Evolutionary conservation across 2,329 filamentous ascomycete species (phyloP), one percentile per base, ranked within the genome.

Genomic region (Metarhizium brunneum): DNA sequence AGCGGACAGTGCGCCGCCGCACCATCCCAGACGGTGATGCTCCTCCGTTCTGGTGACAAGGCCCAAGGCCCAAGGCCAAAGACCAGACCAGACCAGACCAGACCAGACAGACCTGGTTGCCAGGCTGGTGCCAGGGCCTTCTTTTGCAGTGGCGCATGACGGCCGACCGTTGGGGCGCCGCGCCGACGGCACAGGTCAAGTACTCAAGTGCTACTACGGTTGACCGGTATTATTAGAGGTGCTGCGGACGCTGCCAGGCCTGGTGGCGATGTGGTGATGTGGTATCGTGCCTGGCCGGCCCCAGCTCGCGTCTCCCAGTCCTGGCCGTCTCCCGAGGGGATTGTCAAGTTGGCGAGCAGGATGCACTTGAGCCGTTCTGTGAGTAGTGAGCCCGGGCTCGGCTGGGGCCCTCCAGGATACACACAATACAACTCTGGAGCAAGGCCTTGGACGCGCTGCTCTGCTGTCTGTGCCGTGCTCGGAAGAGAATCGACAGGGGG

Each of bases 1-100:
- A 5, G 5, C 11, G 16, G 48, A 59, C 58, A 50, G 59, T 61
- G 58, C 47, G 20, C 20, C 5, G 2, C 3, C 29, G 11, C 13
- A 40, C 32, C n/a, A 20, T 35, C 32, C 32, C 32, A 11, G 32
- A 35, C 32, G 32, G 32, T 11, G 32, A 35, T 35, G 32, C 32
- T 35, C 7, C 32, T 35, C 7, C 32, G 32, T 35, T 11, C 32
- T 35, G 32, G 25, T 25, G 25, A 25, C 25, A 25, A 25, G 25
- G 25, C 25, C 25, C 4, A 25, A 35, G 18, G 18, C 18, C 18
- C n/a, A n/a, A n/a, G n/a, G n/a, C n/a, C n/a, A n/a, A n/a, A n/a
- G n/a, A n/a, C n/a, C n/a, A n/a, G 18, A 18, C 18, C 18, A 18
- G 32, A 42, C 10, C 40, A 42, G n/a, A 42, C 40, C 10, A 13